Conservation (phyloP, 345 rosid genomes). For the Adansonia digitata region DNA sequence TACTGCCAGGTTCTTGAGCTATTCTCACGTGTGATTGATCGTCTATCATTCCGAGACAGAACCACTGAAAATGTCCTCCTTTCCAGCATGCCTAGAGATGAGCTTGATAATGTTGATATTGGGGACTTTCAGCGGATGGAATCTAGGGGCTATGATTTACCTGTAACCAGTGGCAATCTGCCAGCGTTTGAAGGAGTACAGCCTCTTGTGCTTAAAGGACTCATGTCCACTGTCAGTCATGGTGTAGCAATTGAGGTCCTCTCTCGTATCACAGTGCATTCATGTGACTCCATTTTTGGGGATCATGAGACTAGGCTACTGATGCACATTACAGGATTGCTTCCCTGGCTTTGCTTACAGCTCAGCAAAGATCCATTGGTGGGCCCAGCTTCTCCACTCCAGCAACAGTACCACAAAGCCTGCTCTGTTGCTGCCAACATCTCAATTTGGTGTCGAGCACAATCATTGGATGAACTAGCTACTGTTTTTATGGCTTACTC, state of each 20-base stretch:
- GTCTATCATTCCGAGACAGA: constrained; percentile 81
- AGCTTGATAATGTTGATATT: constrained; percentile 46
- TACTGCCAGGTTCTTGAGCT: constrained; percentile 98
- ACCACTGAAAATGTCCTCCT: constrained; percentile 94
- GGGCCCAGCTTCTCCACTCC: constrained; percentile 68
- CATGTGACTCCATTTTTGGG: constrained; percentile 95
- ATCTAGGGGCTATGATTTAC: constrained; percentile 60
- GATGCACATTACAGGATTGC: constrained; percentile 93
- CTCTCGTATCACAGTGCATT: constrained; percentile 73
- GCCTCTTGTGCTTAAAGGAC: constrained; percentile 97
- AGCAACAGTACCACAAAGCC: constrained; percentile 81
- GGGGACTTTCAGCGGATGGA: constrained; percentile 68
- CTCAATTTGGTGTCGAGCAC: constrained; percentile 81
- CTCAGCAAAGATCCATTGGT: constrained; percentile 57
- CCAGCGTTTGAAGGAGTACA: constrained; percentile 94
- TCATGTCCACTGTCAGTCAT: constrained; percentile 89
- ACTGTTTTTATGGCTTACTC: constrained; percentile 70
- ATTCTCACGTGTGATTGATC: constrained; percentile 80
- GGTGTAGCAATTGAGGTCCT: constrained; percentile 86
- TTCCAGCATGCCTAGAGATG: constrained; percentile 98
- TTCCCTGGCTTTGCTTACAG: constrained; percentile 99
- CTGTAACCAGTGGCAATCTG: constrained; percentile 61
- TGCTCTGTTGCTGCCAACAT: constrained; percentile 82
- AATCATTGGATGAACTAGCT: constrained; percentile 68
- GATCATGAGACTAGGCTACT: constrained; percentile 89